Evolutionary conservation across 148 eudicot species (phyloP).

Genomic region (Nepenthes mirabilis): DNA sequence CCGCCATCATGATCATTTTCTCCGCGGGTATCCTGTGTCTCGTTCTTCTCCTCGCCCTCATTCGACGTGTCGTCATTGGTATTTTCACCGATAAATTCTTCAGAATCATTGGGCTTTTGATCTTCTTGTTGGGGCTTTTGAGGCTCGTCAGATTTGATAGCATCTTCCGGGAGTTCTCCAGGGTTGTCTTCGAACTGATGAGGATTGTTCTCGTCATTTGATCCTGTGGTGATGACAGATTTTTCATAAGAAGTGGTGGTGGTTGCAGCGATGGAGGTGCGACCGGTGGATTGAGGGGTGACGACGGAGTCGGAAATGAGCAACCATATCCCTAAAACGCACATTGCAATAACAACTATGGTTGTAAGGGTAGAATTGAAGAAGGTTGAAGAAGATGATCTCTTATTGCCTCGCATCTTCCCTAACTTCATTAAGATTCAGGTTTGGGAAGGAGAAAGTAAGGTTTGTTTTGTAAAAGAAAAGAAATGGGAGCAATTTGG

Average conservation of each 20-base stretch:
- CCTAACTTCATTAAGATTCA: slow-evolving; percentile 19
- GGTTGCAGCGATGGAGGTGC: slow-evolving; percentile 4
- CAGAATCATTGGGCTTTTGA: slow-evolving; percentile 3
- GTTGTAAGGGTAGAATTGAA: slow-evolving; percentile 33
- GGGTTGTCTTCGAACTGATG: slow-evolving; percentile 43
- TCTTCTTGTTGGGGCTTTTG: not conserved
- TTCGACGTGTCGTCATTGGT: slow-evolving; percentile 2
- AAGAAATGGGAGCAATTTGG: too few relatives aligned
- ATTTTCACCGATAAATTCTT: slow-evolving; percentile 15
- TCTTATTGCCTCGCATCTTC: slow-evolving; percentile 25
- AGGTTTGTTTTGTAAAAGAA: too few relatives aligned
- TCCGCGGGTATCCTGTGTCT: slow-evolving; percentile 2
- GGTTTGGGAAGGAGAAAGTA: not conserved
- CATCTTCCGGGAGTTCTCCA: slow-evolving; percentile 50
- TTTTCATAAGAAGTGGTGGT: not conserved
- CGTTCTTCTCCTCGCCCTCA: slow-evolving; percentile 6
- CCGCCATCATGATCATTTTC: not conserved
- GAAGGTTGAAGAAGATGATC: slow-evolving; percentile 34
- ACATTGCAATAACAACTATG: slow-evolving; percentile 28
- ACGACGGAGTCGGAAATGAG: slow-evolving; percentile 24
- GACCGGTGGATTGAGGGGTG: slow-evolving; percentile 20
- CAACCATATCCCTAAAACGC: slow-evolving; percentile 38
- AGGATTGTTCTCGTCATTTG: slow-evolving; percentile 1
- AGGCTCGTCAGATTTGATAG: slow-evolving; percentile 16
- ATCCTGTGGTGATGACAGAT: slow-evolving; percentile 7